phyloP scores from a whole-genome alignment of 2,329 filamentous ascomycete species.

The Aspergillus piperis region DNA sequence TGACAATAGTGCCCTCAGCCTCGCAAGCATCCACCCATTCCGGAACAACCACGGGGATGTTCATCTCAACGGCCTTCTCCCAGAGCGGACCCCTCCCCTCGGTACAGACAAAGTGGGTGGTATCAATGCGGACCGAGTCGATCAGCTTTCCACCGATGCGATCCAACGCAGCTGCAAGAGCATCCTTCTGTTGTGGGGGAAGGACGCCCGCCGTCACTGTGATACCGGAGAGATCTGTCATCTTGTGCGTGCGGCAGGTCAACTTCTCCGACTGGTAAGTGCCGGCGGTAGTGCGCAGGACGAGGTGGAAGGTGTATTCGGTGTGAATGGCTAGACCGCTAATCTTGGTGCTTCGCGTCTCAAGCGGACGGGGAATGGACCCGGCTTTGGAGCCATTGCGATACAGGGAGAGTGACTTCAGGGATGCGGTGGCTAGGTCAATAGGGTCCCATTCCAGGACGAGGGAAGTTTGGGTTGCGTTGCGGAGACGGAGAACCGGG shows the following conservation, averaged over 20 bases:
- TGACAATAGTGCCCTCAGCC: slow-evolving; percentile 85
- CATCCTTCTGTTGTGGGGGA: slow-evolving; percentile 70
- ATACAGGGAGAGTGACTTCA: slow-evolving; percentile 86
- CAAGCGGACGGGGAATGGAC: slow-evolving; percentile 81
- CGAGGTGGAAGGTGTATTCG: slow-evolving; percentile 91
- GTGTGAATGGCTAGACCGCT: slow-evolving; percentile 94
- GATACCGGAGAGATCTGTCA: slow-evolving; percentile 95
- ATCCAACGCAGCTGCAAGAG: slow-evolving; percentile 72
- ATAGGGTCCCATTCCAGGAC: slow-evolving; percentile 98
- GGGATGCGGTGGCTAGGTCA: slow-evolving; percentile 84
- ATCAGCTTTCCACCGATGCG: slow-evolving; percentile 90
- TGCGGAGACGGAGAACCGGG: slow-evolving; percentile 84
- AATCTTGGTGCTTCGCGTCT: slow-evolving; percentile 95
- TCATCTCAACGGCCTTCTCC: slow-evolving; percentile 97
- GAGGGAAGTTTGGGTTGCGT: slow-evolving; percentile 97
- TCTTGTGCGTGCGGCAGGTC: slow-evolving; percentile 89
- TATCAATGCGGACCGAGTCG: slow-evolving; percentile 90
- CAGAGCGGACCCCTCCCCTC: slow-evolving; percentile 86
- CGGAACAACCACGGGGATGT: slow-evolving; percentile 92
- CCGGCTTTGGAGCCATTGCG: slow-evolving; percentile 96
- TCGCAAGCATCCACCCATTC: slow-evolving; percentile 99
- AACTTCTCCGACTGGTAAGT: slow-evolving; percentile 83
- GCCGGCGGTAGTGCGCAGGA: slow-evolving; percentile 86
- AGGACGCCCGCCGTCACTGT: slow-evolving; percentile 90
- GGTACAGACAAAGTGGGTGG: slow-evolving; percentile 96